phyloP scores from a whole-genome alignment of 2,329 filamentous ascomycete genomes.

The Apiospora koreana region DNA sequence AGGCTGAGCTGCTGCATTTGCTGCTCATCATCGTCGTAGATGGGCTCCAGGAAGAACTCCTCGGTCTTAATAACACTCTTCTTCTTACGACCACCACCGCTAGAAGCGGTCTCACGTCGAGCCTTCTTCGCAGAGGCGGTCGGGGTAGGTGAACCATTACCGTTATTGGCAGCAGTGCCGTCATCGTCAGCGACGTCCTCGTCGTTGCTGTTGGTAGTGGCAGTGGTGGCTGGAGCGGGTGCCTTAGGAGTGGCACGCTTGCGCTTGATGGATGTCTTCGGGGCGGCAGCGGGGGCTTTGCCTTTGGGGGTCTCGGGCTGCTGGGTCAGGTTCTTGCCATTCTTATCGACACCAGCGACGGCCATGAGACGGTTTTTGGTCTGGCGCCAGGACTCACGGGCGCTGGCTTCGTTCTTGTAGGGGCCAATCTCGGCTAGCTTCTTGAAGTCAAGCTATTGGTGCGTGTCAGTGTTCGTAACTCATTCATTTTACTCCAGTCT shows the following conservation, averaged over 20 bases:
- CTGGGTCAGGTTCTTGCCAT: not conserved
- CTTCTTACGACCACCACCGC: not conserved
- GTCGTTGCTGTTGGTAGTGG: not conserved
- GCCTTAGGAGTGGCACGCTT: not conserved
- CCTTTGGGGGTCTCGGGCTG: not conserved
- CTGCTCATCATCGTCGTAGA: not conserved
- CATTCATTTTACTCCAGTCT: not conserved
- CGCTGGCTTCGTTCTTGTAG: slow-evolving; percentile 1
- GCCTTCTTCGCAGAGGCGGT: not conserved
- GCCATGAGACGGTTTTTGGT: slow-evolving; percentile 8
- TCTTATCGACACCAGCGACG: not conserved
- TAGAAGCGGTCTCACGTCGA: not conserved
- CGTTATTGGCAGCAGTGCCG: not conserved
- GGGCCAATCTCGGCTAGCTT: not conserved
- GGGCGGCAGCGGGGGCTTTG: not conserved
- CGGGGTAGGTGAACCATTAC: not conserved
- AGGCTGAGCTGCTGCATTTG: not conserved
- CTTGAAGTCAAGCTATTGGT: not conserved
- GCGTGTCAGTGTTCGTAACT: not conserved
- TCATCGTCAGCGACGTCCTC: not conserved
- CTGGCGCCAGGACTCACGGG: not conserved
- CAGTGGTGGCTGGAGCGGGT: not conserved
- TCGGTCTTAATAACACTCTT: not conserved
- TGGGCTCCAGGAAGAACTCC: not conserved
- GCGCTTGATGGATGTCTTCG: not conserved